Base-by-base conservation (phyloP, 345 rosid species). In the Syzygium jambos region DNA sequence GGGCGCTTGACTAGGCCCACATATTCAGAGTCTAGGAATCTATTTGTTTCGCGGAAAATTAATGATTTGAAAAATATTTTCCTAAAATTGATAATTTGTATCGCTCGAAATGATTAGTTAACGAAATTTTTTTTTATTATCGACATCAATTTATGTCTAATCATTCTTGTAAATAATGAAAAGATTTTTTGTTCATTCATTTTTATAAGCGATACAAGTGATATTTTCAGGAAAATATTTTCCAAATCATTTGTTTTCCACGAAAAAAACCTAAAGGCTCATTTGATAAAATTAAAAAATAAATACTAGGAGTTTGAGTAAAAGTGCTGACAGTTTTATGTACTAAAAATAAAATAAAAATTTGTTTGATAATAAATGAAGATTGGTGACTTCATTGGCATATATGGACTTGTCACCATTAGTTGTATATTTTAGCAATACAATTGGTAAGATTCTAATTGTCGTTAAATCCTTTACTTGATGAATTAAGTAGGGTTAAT, bases 61-160 rank as follows among this genome's bases (percentile, higher is more conserved):
- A 59, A 11, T 59, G 15, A 11, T 11, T 59, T 59, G 16, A 14
- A 59, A 59, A 27, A 59, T 59, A 29, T 59, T 59, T 59, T 59
- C 6, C 30, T 6, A 59, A 59, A 25, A 4, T 27, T 59, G 15
- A 59, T 59, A 0, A 6, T 59, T 2, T 6, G 0, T 57, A 25
- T 57, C 63, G 27, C 65, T 59, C 27, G 5, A 59, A 1, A 59
- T 59, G 27, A 59, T 59, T 1, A 59, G 16, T 27, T 59, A 59
- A 59, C 0, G 0, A 1, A 25, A 25, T 4, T 11, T 59, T 11
- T 59, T 5, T 27, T 59, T 7, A 25, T 59, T 25, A 27, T 27
- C 0, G 3, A 57, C 1, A 5, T 1, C 0, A 59, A 59, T 5
- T 59, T 2, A 59, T 59, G 12, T 59, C 5, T 25, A 59, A 27